These are phyloP conservation scores for Tylopilus rubrobrunneus DNA, from an alignment of 768 basidiomycete species.

Conservation along the genomic window DNA sequence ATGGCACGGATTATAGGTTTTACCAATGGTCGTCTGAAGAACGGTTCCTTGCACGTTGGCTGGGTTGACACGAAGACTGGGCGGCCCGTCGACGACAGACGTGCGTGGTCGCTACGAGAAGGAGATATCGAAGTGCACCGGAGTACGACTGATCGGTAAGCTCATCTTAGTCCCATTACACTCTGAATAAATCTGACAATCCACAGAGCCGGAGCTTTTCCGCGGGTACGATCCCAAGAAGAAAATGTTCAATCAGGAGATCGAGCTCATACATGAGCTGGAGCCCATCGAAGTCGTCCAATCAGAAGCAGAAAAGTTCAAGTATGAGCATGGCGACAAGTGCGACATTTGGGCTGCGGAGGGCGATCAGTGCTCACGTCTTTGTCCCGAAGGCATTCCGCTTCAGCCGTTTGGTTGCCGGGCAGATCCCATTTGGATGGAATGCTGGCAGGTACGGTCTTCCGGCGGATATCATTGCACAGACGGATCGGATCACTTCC, in stretches of 20 bases:
- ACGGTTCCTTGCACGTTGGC: constrained; percentile 62
- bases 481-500: constrained; percentile 87
- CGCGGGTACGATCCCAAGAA: constrained; percentile 96
- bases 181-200: constrained; percentile 11
- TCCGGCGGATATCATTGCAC: constrained; percentile 91
- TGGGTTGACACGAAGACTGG: constrained; percentile 80
- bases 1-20: too few species aligned
- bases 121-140: constrained; percentile 86
- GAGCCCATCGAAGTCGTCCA: constrained; percentile 93
- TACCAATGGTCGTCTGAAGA: too few species aligned
- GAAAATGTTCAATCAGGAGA: constrained; percentile 96
- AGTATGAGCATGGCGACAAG: constrained; percentile 93
- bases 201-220: constrained; percentile 92
- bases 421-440: constrained; percentile 98
- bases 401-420: constrained; percentile 92
- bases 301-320: constrained; percentile 91
- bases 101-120: constrained; percentile 98
- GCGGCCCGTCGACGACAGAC: constrained; percentile 97
- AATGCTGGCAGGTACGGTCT: constrained; percentile 95
- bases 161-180: neutral
- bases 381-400: constrained; percentile 92
- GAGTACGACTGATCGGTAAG: constrained; percentile 91
- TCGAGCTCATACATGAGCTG: constrained; percentile 94
- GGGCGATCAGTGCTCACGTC: constrained; percentile 89
- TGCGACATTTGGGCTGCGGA: constrained; percentile 92